phyloP scores from a whole-genome alignment of 169 alveolate species.

The Cryptosporidium andersoni region DNA sequence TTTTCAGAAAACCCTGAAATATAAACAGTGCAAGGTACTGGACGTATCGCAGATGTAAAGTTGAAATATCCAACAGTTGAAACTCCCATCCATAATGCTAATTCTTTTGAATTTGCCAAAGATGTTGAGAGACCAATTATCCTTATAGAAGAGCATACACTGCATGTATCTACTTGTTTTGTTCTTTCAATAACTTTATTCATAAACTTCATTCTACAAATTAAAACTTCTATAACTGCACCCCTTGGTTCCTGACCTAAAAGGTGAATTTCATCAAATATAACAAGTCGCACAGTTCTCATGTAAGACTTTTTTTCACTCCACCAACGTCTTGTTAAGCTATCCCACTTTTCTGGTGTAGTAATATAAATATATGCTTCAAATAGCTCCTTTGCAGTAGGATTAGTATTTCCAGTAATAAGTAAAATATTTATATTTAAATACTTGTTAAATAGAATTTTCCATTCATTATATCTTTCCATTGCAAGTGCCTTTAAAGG shows the following conservation, averaged over 20 bases:
- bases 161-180: conserved; percentile 38
- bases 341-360: conserved; percentile 99
- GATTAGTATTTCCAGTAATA: conserved; percentile 96
- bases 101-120: conserved; percentile 96
- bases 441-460: conserved; percentile 79
- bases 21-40: conserved; percentile 97
- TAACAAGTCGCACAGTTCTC: conserved; percentile 89
- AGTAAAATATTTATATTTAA: conserved; percentile 91
- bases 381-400: conserved; percentile 85
- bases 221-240: conserved; percentile 96
- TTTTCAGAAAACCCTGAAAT: conserved; percentile 90
- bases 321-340: conserved; percentile 96
- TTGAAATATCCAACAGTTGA: conserved; percentile 93
- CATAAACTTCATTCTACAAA: conserved; percentile 94
- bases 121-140: conserved; percentile 97
- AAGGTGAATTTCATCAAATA: conserved; percentile 98
- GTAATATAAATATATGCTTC: conserved; percentile 92
- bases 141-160: conserved; percentile 77
- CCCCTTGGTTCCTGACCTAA: conserved; percentile 96
- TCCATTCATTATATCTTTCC: conserved; percentile 90
- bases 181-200: conserved; percentile 83
- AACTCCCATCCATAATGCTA: conserved; percentile 98
- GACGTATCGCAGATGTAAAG: conserved; percentile 98
- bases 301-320: conserved; percentile 90
- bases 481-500: conserved; percentile 98